A percentile compares a stretch with the other conserved stretches of the same genome.
Conservation (phyloP, 345 rosid genomes). For the Anacardium occidentale region DNA sequence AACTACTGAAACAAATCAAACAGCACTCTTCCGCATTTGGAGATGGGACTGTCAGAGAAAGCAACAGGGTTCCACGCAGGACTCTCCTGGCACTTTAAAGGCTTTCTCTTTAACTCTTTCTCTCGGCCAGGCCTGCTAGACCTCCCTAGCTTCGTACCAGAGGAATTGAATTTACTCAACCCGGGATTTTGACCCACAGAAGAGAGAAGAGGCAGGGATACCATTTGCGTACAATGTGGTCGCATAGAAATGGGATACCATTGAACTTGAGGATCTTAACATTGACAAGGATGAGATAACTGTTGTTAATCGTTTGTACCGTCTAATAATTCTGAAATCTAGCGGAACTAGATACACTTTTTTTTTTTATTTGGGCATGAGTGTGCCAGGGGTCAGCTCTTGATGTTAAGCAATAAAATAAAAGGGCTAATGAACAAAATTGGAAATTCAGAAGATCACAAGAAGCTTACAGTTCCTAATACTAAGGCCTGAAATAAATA, state of each 20-base stretch:
- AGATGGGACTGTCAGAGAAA: conserved; percentile 35
- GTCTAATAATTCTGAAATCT: conserved; percentile 1
- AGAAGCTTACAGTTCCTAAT: not conserved
- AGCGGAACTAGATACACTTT: not conserved
- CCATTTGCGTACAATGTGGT: too few species aligned
- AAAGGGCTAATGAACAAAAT: not conserved
- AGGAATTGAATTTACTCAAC: conserved; percentile 50
- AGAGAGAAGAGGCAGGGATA: too few species aligned
- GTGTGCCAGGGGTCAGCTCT: not conserved
- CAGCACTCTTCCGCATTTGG: conserved; percentile 36
- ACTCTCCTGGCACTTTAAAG: too few species aligned
- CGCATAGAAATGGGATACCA: too few species aligned
- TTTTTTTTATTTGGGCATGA: too few species aligned
- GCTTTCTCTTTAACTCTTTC: too few species aligned
- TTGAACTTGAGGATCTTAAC: too few species aligned
- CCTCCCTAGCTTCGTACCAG: conserved; percentile 56
- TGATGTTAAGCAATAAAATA: too few species aligned
- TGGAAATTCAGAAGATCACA: not conserved
- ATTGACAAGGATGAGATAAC: conserved; percentile 42
- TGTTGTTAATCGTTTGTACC: conserved; percentile 38
- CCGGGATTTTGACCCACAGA: conserved; percentile 54
- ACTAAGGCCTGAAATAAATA: not conserved
- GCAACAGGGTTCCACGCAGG: conserved; percentile 42
- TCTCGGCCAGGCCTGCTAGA: conserved; percentile 47
- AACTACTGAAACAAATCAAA: conserved; percentile 35